Percentiles rank a stretch among this genome's conserved stretches.
Conservation (phyloP, 2,329 filamentous ascomycete species). For the Colletotrichum chlorophyti region DNA sequence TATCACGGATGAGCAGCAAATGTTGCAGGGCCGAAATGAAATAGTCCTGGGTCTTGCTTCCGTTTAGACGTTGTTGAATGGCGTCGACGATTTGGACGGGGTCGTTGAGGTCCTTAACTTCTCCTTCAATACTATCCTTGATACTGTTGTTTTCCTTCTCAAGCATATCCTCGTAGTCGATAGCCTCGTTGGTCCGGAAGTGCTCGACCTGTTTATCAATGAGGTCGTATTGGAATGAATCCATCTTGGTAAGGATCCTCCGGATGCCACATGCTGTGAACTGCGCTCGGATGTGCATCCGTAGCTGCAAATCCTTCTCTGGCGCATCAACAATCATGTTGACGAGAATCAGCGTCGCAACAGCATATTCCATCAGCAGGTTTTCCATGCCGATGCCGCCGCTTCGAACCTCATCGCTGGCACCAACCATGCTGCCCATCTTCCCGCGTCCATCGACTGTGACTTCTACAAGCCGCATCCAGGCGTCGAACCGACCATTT, state of each 20-base stretch:
- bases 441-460: conserved; percentile 96
- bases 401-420: conserved; percentile 93
- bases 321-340: conserved; percentile 97
- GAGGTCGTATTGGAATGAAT: conserved; percentile 95
- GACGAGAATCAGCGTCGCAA: conserved; percentile 91
- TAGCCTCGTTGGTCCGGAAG: conserved; percentile 91
- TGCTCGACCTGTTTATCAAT: conserved; percentile 98
- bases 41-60: conserved; percentile 89
- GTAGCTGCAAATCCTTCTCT: conserved; percentile 85
- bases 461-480: conserved; percentile 98
- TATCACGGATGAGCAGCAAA: conserved; percentile 88
- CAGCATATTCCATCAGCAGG: conserved; percentile 97
- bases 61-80: conserved; percentile 83
- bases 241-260: conserved; percentile 94
- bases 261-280: conserved; percentile 96
- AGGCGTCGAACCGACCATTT: conserved; percentile 95
- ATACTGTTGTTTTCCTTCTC: conserved; percentile 91
- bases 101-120: conserved; percentile 91
- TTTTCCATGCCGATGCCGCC: conserved; percentile 99
- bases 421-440: conserved; percentile 97
- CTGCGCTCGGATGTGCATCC: conserved; percentile 93
- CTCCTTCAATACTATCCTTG: conserved; percentile 84
- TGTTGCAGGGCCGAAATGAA: conserved; percentile 96
- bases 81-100: conserved; percentile 93
- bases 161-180: conserved; percentile 97